Evolutionary conservation across 179 eudicot genomes (phyloP), one percentile per base, ranked within the genome.

Genomic region (Silene vulgaris): DNA sequence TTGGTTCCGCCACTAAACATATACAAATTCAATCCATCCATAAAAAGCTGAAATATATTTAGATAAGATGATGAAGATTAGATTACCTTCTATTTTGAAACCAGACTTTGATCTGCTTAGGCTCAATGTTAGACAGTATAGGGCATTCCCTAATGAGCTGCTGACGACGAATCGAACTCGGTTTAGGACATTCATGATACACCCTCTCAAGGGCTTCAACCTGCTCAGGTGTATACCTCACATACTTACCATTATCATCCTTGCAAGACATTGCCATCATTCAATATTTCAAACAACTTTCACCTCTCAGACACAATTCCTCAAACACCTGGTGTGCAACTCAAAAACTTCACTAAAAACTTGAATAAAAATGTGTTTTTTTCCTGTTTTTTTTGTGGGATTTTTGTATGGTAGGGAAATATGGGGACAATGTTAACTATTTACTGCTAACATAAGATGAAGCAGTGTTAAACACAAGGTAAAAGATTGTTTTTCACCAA

Each of bases 61-160:
- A 29, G 16, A 3, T 67, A 23, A 14, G 7, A 29, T 7, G 26
- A 21, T 19, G 29, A 69, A 69, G 7, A 35, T 6, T 12, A 12
- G 26, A 23, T 28, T 86, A 92, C 98, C 98, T 89, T 82, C 98
- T 81, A 74, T 93, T 93, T 75, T 93, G 98, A 75, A 93, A 93
- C 98, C 98, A 93, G 75, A 93, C 98, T 88, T 93, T 93, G 88
- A 93, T 91, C 84, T 93, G 98, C 80, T 91, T 93, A 23, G 98
- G 97, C 87, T 93, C 98, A 19, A 93, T 93, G 82, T 93, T 87
- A 69, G 95, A 89, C 50, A 93, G 90, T 76, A 94, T 92, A 5
- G 98, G 97, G 82, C 97, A 94, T 68, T 94, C 98, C 1, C 97
- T 84, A 48, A 94, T 94, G n/a, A 94, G 96, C 87, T 94, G 98